These are phyloP conservation scores for Thinopyrum obtusiflorum DNA, from an alignment of 202 grass and related monocot species.

Conservation along the genomic window DNA sequence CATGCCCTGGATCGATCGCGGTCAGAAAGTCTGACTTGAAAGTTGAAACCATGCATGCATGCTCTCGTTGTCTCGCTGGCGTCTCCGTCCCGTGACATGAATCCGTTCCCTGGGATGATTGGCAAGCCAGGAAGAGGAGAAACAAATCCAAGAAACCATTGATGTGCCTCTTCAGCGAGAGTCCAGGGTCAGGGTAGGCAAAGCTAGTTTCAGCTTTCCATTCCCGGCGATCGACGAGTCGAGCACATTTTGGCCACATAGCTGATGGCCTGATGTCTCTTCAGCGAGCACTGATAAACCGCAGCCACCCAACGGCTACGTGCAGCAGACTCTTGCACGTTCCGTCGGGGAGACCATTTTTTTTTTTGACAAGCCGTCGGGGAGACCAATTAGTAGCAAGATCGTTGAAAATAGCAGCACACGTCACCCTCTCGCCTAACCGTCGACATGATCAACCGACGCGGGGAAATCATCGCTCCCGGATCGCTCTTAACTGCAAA, in stretches of 20 bases:
- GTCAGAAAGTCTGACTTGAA: background rate
- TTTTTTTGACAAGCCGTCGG: no score
- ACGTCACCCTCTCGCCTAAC: background rate
- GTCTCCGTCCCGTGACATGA: background rate
- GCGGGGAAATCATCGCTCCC: background rate
- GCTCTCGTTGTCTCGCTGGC: background rate
- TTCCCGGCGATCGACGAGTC: background rate
- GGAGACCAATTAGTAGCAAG: background rate
- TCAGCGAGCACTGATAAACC: background rate
- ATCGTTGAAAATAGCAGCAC: background rate
- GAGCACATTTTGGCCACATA: background rate
- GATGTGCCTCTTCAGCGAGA: background rate
- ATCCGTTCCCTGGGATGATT: background rate
- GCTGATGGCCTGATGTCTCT: background rate
- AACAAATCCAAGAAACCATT: background rate
- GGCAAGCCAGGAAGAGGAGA: background rate
- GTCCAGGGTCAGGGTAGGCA: background rate
- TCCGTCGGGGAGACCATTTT: background rate
- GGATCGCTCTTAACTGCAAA: background rate
- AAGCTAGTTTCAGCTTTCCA: background rate
- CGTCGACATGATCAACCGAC: background rate
- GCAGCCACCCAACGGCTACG: background rate
- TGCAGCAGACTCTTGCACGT: background rate
- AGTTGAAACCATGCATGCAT: background rate
- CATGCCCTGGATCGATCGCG: background rate